Base-by-base conservation (phyloP, 2,329 filamentous ascomycete genomes). In the Ophiocordyceps camponoti-rufipedis region DNA sequence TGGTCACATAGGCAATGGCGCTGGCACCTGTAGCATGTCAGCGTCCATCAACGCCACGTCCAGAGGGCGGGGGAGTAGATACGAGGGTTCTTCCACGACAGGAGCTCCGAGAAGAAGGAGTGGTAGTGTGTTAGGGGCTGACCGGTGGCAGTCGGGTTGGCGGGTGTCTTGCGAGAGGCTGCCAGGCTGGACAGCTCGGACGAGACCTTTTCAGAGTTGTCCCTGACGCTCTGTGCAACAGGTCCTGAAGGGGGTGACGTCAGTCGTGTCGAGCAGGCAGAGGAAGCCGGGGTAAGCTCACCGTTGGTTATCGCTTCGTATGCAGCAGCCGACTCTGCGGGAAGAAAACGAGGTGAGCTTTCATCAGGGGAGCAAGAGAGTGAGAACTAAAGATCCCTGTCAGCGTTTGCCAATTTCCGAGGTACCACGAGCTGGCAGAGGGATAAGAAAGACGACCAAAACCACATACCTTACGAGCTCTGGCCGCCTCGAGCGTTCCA, bases 61-160 rank as follows among this genome's bases (percentile, higher is more conserved):
- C 31, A 35, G 45, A 38, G 44, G 29, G 6, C 13, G 31, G 40
- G 42, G 45, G 19, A 44, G 42, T 28, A 40, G 72, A 57, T 68
- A 78, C 76, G 72, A 57, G 76, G 76, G 59, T 80, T 78, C 57
- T 79, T 70, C 76, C 79, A 82, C 52, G 78, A 81, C 49, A 83
- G 66, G 47, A 83, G 69, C 59, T 80, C 75, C 44, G 71, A 73
- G 62, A 83, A 82, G 63, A 82, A 75, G 14, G 77, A 82, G 65
- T 82, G 78, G 60, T 82, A 83, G 62, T 80, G 75, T 48, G 76
- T 81, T 56, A 81, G 62, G 44, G 72, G 71, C 60, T 80, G 75
- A 54, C 74, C 75, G 42, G 73, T 78, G 49, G 72, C 74, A 54
- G 75, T 68, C 32, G 67, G 66, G 47, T 66, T 63, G 44, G 62